Evolutionary conservation across 352 stramenopile species (phyloP).

Genomic region (Phytophthora macrochlamydospora): DNA sequence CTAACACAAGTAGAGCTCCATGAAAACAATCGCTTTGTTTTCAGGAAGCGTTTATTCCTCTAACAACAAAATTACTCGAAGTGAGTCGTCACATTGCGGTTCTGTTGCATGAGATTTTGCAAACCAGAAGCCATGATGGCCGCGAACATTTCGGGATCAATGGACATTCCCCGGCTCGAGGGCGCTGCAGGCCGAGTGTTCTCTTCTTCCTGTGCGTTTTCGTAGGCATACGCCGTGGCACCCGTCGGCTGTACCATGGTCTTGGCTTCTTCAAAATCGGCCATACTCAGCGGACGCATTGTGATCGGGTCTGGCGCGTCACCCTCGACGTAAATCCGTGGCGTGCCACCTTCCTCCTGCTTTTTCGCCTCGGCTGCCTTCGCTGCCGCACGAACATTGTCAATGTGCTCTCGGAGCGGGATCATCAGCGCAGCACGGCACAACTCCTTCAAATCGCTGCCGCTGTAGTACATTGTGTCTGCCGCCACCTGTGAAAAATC

Average conservation of each 20-base stretch:
- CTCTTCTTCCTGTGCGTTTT: constrained; percentile 50
- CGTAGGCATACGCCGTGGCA: constrained; percentile 82
- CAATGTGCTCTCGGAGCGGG: constrained; percentile 85
- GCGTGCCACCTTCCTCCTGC: constrained; percentile 31
- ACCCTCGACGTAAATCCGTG: constrained; percentile 36
- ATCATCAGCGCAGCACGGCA: constrained; percentile 90
- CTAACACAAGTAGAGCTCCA: constrained; percentile 60
- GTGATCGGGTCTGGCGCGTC: constrained; percentile 29
- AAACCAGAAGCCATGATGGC: constrained; percentile 82
- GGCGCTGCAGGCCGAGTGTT: constrained; percentile 21
- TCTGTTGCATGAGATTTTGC: constrained; percentile 84
- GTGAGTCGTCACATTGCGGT: constrained; percentile 23
- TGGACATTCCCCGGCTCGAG: constrained; percentile 41
- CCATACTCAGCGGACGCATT: constrained; percentile 79
- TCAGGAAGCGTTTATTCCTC: constrained; percentile 74
- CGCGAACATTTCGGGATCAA: constrained; percentile 85
- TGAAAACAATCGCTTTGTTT: constrained; percentile 40
- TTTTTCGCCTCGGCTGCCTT: constrained; percentile 39
- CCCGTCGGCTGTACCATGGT: constrained; percentile 89
- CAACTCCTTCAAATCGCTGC: constrained; percentile 94
- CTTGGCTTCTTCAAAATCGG: constrained; percentile 85
- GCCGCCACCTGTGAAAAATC: constrained; percentile 84
- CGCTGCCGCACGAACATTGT: constrained; percentile 46
- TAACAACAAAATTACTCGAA: constrained; percentile 51
- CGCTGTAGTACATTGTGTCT: constrained; percentile 93